These are phyloP conservation scores for Pythium grandisporangium DNA, from an alignment of 352 stramenopile genomes.

Conservation along the genomic window DNA sequence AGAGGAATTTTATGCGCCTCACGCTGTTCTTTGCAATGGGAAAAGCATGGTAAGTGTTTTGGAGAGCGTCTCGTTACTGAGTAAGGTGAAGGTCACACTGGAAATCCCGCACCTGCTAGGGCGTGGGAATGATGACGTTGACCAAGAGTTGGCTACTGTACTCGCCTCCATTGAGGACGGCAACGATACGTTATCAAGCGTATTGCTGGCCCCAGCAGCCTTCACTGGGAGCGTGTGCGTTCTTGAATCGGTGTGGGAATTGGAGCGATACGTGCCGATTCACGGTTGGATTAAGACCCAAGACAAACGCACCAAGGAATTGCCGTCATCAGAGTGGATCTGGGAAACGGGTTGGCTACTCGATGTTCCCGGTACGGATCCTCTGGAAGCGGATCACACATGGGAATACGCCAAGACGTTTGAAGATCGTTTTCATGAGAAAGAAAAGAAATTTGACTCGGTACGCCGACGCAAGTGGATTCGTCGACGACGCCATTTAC, in stretches of 20 bases:
- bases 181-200: no score
- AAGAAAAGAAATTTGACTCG: slow-evolving; percentile 67
- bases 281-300: slow-evolving; percentile 57
- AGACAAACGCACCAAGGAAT: slow-evolving; percentile 42
- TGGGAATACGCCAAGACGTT: slow-evolving; percentile 71
- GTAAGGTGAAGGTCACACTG: slow-evolving; percentile 33
- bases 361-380: slow-evolving; percentile 19
- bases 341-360: slow-evolving; percentile 71
- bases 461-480: slow-evolving; percentile 62
- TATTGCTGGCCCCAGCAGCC: neutral
- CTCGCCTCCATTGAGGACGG: neutral
- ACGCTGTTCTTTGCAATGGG: slow-evolving; percentile 29
- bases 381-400: neutral
- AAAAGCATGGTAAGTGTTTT: slow-evolving; percentile 39
- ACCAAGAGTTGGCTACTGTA: slow-evolving; percentile 21
- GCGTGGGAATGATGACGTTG: slow-evolving; percentile 27
- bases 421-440: slow-evolving; percentile 63
- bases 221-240: slow-evolving; percentile 23
- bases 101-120: slow-evolving; percentile 44
- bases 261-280: slow-evolving; percentile 62
- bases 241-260: slow-evolving; percentile 62
- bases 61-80: slow-evolving; percentile 33
- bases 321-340: slow-evolving; percentile 73
- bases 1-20: slow-evolving; percentile 43
- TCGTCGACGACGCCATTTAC: slow-evolving; percentile 42